These are phyloP conservation scores for Nigrospora osmanthi DNA, from an alignment of 2,329 filamentous ascomycete genomes.

Conservation along the genomic window DNA sequence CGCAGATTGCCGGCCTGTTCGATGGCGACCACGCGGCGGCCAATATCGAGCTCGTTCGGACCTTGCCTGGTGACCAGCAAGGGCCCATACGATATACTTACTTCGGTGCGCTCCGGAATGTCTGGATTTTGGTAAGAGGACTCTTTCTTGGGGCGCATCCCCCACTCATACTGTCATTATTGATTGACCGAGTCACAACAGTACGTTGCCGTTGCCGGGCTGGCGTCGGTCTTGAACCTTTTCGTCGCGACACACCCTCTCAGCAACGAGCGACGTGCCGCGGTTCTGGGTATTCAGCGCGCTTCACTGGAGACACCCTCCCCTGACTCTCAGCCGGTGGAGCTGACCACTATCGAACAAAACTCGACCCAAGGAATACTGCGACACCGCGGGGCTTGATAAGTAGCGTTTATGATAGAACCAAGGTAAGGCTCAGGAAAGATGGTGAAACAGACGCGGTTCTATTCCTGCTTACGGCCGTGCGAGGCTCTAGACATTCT, in stretches of 20 bases:
- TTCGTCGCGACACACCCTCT: neutral
- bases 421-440: too few species aligned
- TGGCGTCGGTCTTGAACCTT: neutral
- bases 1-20: constrained; percentile 7
- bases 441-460: too few species aligned
- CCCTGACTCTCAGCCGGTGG: too few species aligned
- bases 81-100: constrained; percentile 7
- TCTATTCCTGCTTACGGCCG: too few species aligned
- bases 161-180: neutral
- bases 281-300: too few species aligned
- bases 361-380: too few species aligned
- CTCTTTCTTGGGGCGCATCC: neutral
- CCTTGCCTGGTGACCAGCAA: constrained; percentile 7
- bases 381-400: too few species aligned
- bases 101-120: constrained; percentile 7
- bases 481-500: too few species aligned
- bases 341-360: too few species aligned
- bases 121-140: constrained; percentile 13
- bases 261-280: too few species aligned
- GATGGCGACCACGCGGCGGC: constrained; percentile 9
- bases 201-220: neutral
- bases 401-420: too few species aligned
- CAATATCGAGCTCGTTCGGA: constrained; percentile 8
- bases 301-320: too few species aligned
- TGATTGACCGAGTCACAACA: neutral